Conservation (phyloP, 768 basidiomycete genomes). For the Tylopilus subfusipes region DNA sequence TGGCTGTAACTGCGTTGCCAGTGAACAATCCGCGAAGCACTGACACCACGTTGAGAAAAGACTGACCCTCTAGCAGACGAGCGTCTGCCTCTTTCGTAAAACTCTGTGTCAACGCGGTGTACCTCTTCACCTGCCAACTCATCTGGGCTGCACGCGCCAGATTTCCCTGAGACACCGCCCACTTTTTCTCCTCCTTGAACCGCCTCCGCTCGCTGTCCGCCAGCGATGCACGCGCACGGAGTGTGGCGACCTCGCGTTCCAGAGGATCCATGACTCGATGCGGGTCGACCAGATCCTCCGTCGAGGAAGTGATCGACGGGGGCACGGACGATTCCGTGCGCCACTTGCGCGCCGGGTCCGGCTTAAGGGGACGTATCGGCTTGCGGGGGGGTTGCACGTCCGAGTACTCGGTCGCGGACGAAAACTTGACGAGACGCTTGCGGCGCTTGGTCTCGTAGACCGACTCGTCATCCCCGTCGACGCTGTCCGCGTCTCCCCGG, state of each 20-base stretch:
- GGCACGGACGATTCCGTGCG: constrained; percentile 33
- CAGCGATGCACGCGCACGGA: constrained; percentile 73
- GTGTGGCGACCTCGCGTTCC: constrained; percentile 70
- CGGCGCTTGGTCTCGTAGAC: constrained; percentile 26
- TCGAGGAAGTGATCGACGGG: constrained; percentile 65
- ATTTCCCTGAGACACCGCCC: constrained; percentile 81
- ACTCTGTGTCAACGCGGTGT: constrained; percentile 74
- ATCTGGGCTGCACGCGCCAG: constrained; percentile 70
- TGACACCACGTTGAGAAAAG: background rate
- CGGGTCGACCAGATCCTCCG: constrained; percentile 62
- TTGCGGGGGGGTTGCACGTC: constrained; percentile 17
- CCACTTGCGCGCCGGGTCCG: constrained; percentile 30
- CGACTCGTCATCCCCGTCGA: constrained; percentile 7
- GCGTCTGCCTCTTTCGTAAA: constrained; percentile 76
- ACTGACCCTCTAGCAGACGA: constrained; percentile 59
- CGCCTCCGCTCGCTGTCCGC: constrained; percentile 81
- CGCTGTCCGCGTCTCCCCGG: constrained; percentile 20
- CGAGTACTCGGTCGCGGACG: constrained; percentile 35
- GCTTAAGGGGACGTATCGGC: constrained; percentile 27
- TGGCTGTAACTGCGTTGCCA: constrained; percentile 23
- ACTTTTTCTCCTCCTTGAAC: constrained; percentile 83
- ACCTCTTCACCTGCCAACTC: constrained; percentile 81
- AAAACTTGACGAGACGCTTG: constrained; percentile 48
- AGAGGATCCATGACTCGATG: constrained; percentile 55
- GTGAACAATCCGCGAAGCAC: constrained; percentile 7